Percentiles rank a stretch among this genome's conserved stretches.
phyloP scores from a whole-genome alignment of 495 filamentous ascomycete genomes.

The Podospora pseudocomata region DNA sequence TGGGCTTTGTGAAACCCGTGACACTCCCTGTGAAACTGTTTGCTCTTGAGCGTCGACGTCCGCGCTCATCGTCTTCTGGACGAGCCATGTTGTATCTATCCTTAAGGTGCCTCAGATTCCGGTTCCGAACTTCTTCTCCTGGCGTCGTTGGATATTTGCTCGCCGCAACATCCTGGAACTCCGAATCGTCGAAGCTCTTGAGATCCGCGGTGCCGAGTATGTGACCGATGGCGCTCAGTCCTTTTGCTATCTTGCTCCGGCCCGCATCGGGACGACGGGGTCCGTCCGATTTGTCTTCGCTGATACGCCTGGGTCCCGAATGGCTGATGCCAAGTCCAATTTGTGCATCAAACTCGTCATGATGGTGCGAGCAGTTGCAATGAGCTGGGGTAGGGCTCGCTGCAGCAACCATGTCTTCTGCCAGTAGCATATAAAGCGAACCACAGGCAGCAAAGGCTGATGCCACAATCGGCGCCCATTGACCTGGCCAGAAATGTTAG shows the following conservation, averaged over 20 bases:
- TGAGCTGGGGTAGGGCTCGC: slow-evolving; percentile 12
- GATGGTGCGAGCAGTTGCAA: slow-evolving; percentile 29
- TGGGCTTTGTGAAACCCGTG: not conserved
- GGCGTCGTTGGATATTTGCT: not conserved
- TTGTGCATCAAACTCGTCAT: slow-evolving; percentile 9
- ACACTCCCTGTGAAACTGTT: not conserved
- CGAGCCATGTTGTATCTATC: slow-evolving; percentile 1
- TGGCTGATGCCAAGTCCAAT: not conserved
- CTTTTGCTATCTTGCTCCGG: not conserved
- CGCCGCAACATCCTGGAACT: not conserved
- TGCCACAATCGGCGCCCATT: slow-evolving; percentile 57
- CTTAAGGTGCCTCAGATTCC: not conserved
- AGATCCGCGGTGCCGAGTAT: not conserved
- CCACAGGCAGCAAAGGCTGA: slow-evolving; percentile 52
- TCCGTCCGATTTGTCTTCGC: not conserved
- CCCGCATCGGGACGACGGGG: not conserved
- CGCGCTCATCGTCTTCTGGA: slow-evolving; percentile 5
- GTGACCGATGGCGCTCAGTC: not conserved
- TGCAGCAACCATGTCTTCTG: slow-evolving; percentile 28
- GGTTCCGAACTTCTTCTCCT: not conserved
- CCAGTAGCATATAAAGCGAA: slow-evolving; percentile 50
- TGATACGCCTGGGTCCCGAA: not conserved
- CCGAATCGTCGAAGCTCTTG: not conserved
- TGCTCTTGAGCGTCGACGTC: slow-evolving; percentile 2
- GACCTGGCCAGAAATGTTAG: slow-evolving; percentile 33